Conservation (phyloP, 495 filamentous ascomycete genomes). For the Geopyxis carbonaria region DNA sequence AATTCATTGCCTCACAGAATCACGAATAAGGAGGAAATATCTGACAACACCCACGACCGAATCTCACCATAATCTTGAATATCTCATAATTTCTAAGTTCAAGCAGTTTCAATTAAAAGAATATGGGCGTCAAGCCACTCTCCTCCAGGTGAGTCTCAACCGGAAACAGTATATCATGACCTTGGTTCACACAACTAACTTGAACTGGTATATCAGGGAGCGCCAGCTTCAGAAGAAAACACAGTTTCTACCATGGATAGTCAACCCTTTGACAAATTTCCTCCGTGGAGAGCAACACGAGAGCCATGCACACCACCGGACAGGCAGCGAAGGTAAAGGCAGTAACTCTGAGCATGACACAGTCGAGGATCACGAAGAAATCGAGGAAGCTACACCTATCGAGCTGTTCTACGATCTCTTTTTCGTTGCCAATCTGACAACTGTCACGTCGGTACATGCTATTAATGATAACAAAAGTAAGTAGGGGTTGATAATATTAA, state of each 20-base stretch:
- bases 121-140: too few relatives aligned
- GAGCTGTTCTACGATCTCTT: conserved; percentile 49
- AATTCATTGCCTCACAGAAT: too few relatives aligned
- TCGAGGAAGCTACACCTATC: conserved; percentile 27
- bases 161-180: too few relatives aligned
- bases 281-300: neutral
- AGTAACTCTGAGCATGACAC: neutral
- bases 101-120: too few relatives aligned
- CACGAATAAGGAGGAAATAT: too few relatives aligned
- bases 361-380: conserved; percentile 2
- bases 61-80: too few relatives aligned
- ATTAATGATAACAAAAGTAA: neutral
- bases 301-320: neutral
- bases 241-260: conserved; percentile 19
- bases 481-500: too few relatives aligned
- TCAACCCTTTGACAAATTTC: conserved; percentile 11
- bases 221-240: conserved; percentile 7
- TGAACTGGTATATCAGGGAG: too few relatives aligned
- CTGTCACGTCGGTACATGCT: conserved; percentile 33
- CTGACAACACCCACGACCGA: too few relatives aligned
- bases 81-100: too few relatives aligned
- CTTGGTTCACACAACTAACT: too few relatives aligned
- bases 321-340: neutral
- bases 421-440: conserved; percentile 46
- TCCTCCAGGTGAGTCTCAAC: too few relatives aligned